phyloP scores from a whole-genome alignment of 1,139 yeast genomes.

The Dujonia santamariae region DNA sequence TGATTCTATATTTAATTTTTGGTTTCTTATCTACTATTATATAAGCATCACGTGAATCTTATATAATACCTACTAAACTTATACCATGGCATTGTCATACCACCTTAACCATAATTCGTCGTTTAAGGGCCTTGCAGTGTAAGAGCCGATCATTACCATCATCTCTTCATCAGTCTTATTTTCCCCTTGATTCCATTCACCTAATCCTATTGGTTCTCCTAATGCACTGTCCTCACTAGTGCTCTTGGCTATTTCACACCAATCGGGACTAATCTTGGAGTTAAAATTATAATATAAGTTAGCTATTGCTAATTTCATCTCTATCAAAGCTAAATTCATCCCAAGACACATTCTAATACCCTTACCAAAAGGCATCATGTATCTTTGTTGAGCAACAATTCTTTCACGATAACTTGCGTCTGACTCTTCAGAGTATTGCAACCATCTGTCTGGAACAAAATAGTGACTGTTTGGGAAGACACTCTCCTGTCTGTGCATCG shows the following conservation, averaged over 20 bases:
- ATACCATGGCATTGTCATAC: conserved; percentile 24
- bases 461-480: conserved; percentile 50
- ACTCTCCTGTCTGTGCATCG: conserved; percentile 51
- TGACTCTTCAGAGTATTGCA: conserved; percentile 32
- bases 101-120: conserved; percentile 54
- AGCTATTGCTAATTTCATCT: conserved; percentile 58
- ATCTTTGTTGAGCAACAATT: conserved; percentile 44
- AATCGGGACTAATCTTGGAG: conserved; percentile 33
- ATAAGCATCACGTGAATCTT: too few species aligned
- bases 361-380: conserved; percentile 68
- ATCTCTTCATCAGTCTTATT: conserved; percentile 36
- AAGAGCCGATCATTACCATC: conserved; percentile 52
- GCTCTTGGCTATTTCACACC: conserved; percentile 35
- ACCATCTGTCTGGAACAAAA: conserved; percentile 66
- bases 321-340: conserved; percentile 63
- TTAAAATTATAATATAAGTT: conserved; percentile 50
- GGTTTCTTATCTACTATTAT: too few species aligned
- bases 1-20: too few species aligned
- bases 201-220: conserved; percentile 23
- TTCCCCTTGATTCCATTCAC: conserved; percentile 16
- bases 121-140: conserved; percentile 48
- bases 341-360: conserved; percentile 80
- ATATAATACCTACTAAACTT: too few species aligned
- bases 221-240: background rate
- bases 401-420: conserved; percentile 32